These are phyloP conservation scores for Chlorella sorokiniana DNA, from an alignment of 139 green algal genomes.

Conservation along the genomic window DNA sequence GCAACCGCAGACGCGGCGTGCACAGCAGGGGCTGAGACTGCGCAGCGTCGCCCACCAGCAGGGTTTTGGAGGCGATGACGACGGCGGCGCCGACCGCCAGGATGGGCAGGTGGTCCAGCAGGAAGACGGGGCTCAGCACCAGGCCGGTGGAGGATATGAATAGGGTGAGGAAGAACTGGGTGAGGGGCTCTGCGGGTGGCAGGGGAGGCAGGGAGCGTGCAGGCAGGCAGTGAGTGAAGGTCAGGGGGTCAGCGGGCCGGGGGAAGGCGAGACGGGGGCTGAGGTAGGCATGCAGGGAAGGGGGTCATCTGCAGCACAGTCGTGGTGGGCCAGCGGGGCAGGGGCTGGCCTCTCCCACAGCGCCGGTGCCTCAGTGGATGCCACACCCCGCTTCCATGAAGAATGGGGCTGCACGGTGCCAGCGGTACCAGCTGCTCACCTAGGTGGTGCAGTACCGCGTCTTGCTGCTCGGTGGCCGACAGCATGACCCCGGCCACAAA, in stretches of 20 bases:
- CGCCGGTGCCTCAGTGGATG: too few relatives aligned
- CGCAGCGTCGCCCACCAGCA: slow-evolving; percentile 59
- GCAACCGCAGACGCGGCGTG: background rate
- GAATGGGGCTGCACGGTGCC: background rate
- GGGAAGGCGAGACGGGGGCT: too few relatives aligned
- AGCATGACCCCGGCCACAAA: slow-evolving; percentile 91
- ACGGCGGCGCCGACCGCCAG: slow-evolving; percentile 68
- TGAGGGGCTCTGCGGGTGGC: slow-evolving; percentile 42
- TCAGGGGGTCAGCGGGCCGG: too few relatives aligned
- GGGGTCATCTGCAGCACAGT: too few relatives aligned
- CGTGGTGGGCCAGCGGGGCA: too few relatives aligned
- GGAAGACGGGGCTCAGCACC: slow-evolving; percentile 82
- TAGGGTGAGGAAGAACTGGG: slow-evolving; percentile 87
- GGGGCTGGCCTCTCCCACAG: too few relatives aligned
- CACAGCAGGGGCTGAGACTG: too few relatives aligned
- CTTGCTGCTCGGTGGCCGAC: slow-evolving; percentile 61
- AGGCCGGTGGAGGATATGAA: slow-evolving; percentile 96
- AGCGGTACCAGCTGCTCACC: background rate
- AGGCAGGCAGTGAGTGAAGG: too few relatives aligned
- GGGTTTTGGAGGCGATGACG: slow-evolving; percentile 81
- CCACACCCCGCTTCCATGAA: too few relatives aligned
- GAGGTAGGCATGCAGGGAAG: too few relatives aligned
- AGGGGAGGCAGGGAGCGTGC: background rate
- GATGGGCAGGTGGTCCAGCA: slow-evolving; percentile 82
- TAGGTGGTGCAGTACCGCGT: slow-evolving; percentile 65